These are phyloP conservation scores for Mimosa bimucronata DNA, from an alignment of 306 rosid genomes.

Conservation along the genomic window DNA sequence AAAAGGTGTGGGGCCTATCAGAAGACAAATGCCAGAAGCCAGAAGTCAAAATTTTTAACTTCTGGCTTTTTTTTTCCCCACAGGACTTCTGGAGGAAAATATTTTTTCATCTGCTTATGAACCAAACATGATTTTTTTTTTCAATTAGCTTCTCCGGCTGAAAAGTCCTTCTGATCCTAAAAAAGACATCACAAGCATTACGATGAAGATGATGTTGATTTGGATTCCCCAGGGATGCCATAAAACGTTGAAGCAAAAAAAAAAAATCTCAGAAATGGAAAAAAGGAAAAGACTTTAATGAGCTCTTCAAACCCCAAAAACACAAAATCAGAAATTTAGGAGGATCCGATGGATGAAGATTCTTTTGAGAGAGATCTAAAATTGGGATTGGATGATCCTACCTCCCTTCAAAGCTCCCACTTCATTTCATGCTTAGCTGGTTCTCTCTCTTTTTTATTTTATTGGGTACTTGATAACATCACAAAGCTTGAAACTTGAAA, in stretches of 20 bases:
- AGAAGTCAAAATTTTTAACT: no score
- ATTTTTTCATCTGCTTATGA: no score
- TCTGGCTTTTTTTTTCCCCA: no score
- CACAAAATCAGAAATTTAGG: not conserved
- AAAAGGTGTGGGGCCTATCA: no score
- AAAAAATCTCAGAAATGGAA: slow-evolving; percentile 6
- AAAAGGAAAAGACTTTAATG: not conserved
- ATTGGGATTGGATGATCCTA: slow-evolving; percentile 21
- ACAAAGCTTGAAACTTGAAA: not conserved
- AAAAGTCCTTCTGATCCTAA: no score
- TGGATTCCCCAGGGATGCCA: slow-evolving; percentile 62
- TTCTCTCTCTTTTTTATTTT: no score
- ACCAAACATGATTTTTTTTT: no score
- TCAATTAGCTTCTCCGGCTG: no score
- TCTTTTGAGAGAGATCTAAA: slow-evolving; percentile 42
- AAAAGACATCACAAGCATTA: no score
- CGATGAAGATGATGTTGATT: slow-evolving; percentile 40
- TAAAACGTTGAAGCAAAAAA: slow-evolving; percentile 38
- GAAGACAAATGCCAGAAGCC: no score
- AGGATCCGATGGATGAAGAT: slow-evolving; percentile 37
- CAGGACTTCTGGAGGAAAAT: no score
- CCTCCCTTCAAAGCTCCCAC: slow-evolving; percentile 6
- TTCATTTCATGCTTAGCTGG: no score
- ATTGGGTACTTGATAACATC: slow-evolving; percentile 3
- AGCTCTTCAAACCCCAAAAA: not conserved